Conservation (phyloP, 257 asterid genomes). For the Cynanchum wilfordii region DNA sequence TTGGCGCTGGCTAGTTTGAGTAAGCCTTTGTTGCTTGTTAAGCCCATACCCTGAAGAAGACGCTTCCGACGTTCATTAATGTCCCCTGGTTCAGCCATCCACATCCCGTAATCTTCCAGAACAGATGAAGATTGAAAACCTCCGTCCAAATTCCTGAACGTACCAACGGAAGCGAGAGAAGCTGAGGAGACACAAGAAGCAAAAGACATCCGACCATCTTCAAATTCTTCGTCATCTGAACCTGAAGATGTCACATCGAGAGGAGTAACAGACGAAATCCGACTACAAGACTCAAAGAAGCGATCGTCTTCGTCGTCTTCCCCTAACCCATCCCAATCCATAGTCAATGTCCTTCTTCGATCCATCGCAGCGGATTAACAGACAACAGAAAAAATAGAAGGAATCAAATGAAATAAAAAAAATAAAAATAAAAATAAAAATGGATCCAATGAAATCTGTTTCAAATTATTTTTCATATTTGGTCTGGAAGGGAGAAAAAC, state of each 20-base stretch:
- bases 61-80: constrained; percentile 73
- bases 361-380: constrained; percentile 44
- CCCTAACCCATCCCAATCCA: constrained; percentile 78
- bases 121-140: constrained; percentile 19
- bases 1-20: constrained; percentile 47
- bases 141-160: constrained; percentile 18
- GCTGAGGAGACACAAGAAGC: constrained; percentile 42
- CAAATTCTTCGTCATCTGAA: constrained; percentile 56
- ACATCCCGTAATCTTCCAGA: constrained; percentile 58
- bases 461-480: not conserved
- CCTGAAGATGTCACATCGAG: constrained; percentile 46
- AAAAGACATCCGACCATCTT: constrained; percentile 77
- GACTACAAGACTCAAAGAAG: constrained; percentile 58
- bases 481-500: constrained; percentile 47
- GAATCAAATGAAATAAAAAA: not conserved
- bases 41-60: constrained; percentile 85
- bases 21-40: constrained; percentile 66
- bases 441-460: not conserved
- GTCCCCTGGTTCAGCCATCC: constrained; percentile 94
- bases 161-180: constrained; percentile 32
- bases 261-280: constrained; percentile 57
- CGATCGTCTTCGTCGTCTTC: constrained; percentile 69
- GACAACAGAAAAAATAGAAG: not conserved
- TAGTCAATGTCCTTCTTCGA: constrained; percentile 70
- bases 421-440: too few species aligned